Base-by-base conservation (phyloP, 2,329 filamentous ascomycete species). In the Elsinoe arachidis region DNA sequence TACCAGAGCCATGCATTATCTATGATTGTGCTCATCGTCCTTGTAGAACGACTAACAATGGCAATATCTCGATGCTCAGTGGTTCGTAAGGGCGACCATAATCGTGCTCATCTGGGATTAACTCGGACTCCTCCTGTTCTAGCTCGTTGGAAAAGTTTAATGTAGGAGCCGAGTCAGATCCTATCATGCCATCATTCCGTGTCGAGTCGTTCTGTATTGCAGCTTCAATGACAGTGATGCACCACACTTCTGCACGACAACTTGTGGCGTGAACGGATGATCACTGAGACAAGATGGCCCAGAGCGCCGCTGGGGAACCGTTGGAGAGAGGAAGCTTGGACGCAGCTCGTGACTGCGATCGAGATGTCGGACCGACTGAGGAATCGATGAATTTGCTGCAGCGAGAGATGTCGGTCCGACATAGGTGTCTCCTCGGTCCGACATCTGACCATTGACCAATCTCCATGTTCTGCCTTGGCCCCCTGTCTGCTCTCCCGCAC, bases 301-400 rank as follows among this genome's bases (percentile, higher is more conserved):
- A 37, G 34, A 53, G 23, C 33, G 49, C 49, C 49, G 12, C 33
- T 53, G 15, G 34, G 14, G 10, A 39, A 53, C 34, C 33, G 49
- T 39, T 39, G 37, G 26, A 23, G 49, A 53, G 49, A 34, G 49
- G 49, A 53, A 53, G 49, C 49, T 53, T 53, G 49, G 49, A 39
- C 34, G 30, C 26, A 14, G 15, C 46, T 51, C 26, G 33, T 51
- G 46, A 51, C 46, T 26, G 21, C 41, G 19, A 46, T 12, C 10
- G 10, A 15, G 39, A 26, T 46, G 41, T 51, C 46, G 46, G 46
- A 7, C 14, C 46, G 26, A 7, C 12, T 38, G 37, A 11, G 15
- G 37, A 12, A 14, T 38, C 4, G 37, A 11, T 14, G 37, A 4
- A 15, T 38, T 38, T 38, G 37, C 9, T 9, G 3, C 3, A 3